Base-by-base conservation (phyloP, 768 basidiomycete species). In the Boletus patriciae region DNA sequence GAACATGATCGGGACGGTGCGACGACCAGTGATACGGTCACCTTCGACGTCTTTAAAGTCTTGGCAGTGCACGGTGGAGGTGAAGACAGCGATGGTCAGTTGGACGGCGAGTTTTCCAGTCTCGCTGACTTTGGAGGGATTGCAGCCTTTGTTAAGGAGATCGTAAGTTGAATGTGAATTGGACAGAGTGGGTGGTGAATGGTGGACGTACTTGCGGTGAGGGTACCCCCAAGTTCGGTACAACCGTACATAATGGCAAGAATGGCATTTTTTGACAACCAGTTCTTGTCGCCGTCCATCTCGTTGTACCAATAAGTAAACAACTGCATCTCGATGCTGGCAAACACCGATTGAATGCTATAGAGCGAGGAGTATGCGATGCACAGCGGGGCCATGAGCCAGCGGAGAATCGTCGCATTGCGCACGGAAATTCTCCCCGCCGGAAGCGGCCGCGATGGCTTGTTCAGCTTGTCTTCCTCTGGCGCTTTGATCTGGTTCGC, bases 21-120 rank as follows among this genome's bases (percentile, higher is more conserved):
- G 21, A 5, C 80, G 71, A 1, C 77, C 76, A 0, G 68, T 66
- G n/a, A 68, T 47, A 6, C 63, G 61, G 47, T 81, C 81, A 0
- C 80, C 80, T n/a, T 70, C 67, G 15, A 74, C 61, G 51, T 82
- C 81, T 29, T 76, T 70, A 55, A 78, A 82, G 54, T 82, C 81
- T 63, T 80, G 78, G 3, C 77, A 74, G 21, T 81, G 79, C 12
- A 80, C 76, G 4, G 80, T 81, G 0, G 80, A 79, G 3, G 74
- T 62, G 36, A 80, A 72, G 16, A 79, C 73, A 0, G 69, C 68
- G 9, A 73, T 67, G 25, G 75, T 78, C 46, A 77, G 55, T 42
- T 67, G 66, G 34, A 76, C 58, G 0, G 79, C 72, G 6, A 73
- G 57, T 38, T 62, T 58, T 4, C 65, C 71, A 1, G 69, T 71